These are phyloP conservation scores for Phytophthora tentaculata DNA, from an alignment of 352 stramenopile genomes.

Conservation along the genomic window DNA sequence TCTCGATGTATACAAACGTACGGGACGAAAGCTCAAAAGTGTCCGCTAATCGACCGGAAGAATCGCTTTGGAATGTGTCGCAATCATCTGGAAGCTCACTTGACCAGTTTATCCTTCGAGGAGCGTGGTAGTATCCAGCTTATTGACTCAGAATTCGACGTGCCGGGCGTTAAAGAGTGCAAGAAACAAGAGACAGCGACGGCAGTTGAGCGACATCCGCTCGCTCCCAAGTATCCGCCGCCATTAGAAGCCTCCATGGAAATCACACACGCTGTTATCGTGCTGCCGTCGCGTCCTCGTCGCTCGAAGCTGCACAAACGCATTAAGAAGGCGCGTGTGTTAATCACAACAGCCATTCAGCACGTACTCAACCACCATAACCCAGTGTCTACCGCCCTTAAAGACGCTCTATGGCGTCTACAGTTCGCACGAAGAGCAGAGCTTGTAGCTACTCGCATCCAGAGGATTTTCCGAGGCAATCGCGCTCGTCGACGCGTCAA, in stretches of 20 bases:
- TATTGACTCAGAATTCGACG: slow-evolving; percentile 69
- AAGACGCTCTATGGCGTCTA: slow-evolving; percentile 63
- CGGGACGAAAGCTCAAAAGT: slow-evolving; percentile 42
- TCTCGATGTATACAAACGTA: slow-evolving; percentile 70
- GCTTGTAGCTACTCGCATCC: slow-evolving; percentile 64
- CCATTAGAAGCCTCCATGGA: slow-evolving; percentile 31
- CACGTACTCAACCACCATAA: slow-evolving; percentile 47
- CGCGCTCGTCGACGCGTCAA: slow-evolving; percentile 53
- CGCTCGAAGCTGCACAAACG: slow-evolving; percentile 14
- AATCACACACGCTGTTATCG: slow-evolving; percentile 22
- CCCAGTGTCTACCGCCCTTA: slow-evolving; percentile 47
- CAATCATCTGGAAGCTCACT: slow-evolving; percentile 70
- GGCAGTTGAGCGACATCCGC: slow-evolving; percentile 41
- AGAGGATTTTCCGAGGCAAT: slow-evolving; percentile 75
- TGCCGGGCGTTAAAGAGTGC: slow-evolving; percentile 66
- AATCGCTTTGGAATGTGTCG: slow-evolving; percentile 75
- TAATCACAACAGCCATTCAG: slow-evolving; percentile 6
- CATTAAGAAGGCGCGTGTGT: slow-evolving; percentile 14
- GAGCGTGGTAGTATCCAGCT: slow-evolving; percentile 46
- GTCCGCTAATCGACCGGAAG: slow-evolving; percentile 54
- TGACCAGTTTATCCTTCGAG: slow-evolving; percentile 62
- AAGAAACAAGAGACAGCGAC: slow-evolving; percentile 36
- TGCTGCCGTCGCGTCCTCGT: slow-evolving; percentile 16
- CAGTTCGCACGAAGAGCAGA: slow-evolving; percentile 60
- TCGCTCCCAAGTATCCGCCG: slow-evolving; percentile 59